Conservation (phyloP, 495 filamentous ascomycete genomes). For the Sabuloglossum arenarium region DNA sequence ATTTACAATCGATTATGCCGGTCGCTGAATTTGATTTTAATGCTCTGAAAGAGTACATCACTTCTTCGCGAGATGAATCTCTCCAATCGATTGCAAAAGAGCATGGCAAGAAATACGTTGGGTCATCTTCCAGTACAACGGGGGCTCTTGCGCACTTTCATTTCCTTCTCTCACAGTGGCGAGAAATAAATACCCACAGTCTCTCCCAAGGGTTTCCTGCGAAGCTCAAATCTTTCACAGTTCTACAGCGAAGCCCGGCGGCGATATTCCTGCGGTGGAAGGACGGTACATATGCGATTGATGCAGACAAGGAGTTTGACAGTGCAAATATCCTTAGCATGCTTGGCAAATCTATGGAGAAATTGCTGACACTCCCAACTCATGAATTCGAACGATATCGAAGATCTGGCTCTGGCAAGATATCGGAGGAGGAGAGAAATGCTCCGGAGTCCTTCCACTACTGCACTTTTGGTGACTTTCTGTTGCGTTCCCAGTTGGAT, state of each 20-base stretch:
- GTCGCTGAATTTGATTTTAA: slow-evolving; percentile 80
- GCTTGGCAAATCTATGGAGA: slow-evolving; percentile 90
- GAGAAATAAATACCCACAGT: slow-evolving; percentile 38
- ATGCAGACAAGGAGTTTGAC: slow-evolving; percentile 90
- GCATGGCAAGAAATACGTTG: slow-evolving; percentile 63
- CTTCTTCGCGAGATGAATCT: slow-evolving; percentile 61
- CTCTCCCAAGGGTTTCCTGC: slow-evolving; percentile 46
- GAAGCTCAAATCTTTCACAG: slow-evolving; percentile 42
- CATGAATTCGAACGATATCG: slow-evolving; percentile 73
- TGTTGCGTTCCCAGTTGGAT: slow-evolving; percentile 92
- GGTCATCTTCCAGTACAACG: slow-evolving; percentile 95
- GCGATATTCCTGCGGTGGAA: slow-evolving; percentile 74
- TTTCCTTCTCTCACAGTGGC: slow-evolving; percentile 71
- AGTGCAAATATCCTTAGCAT: slow-evolving; percentile 66
- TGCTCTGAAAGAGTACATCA: slow-evolving; percentile 63
- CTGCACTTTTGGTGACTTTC: slow-evolving; percentile 67
- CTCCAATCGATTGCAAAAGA: slow-evolving; percentile 43
- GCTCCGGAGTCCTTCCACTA: slow-evolving; percentile 69
- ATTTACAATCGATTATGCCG: slow-evolving; percentile 79
- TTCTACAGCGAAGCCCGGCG: slow-evolving; percentile 43
- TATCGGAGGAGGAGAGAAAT: slow-evolving; percentile 40
- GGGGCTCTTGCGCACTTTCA: slow-evolving; percentile 75
- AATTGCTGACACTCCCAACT: slow-evolving; percentile 65
- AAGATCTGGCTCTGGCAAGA: slow-evolving; percentile 35
- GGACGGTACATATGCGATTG: slow-evolving; percentile 81